Conservation (phyloP, 2,329 filamentous ascomycete species). For the Phialophora verrucosa region DNA sequence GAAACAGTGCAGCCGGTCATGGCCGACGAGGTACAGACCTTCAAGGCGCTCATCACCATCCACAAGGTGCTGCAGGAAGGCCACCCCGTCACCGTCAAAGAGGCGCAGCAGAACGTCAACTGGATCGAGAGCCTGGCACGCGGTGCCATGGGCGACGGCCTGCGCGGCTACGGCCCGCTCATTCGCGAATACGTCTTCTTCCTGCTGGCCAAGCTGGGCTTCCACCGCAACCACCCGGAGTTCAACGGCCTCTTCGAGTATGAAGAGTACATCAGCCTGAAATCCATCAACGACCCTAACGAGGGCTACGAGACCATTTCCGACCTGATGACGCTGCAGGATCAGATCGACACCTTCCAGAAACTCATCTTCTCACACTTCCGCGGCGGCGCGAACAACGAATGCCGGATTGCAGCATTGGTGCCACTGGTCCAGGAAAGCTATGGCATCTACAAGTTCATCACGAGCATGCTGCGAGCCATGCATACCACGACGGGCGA, state of each 20-base stretch:
- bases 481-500: slow-evolving; percentile 98
- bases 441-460: slow-evolving; percentile 99
- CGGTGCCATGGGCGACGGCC: slow-evolving; percentile 79
- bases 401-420: slow-evolving; percentile 92
- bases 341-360: slow-evolving; percentile 98
- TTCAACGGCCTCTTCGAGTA: slow-evolving; percentile 99
- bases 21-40: slow-evolving; percentile 97
- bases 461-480: slow-evolving; percentile 97
- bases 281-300: slow-evolving; percentile 97
- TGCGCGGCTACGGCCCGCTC: slow-evolving; percentile 84
- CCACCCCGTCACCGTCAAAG: slow-evolving; percentile 82
- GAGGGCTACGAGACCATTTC: slow-evolving; percentile 96
- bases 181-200: slow-evolving; percentile 98
- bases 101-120: slow-evolving; percentile 83
- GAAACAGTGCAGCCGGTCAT: slow-evolving; percentile 76
- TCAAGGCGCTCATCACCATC: slow-evolving; percentile 95
- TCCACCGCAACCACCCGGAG: slow-evolving; percentile 94
- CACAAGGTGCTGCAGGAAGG: slow-evolving; percentile 98
- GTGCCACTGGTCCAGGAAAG: slow-evolving; percentile 95
- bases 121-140: slow-evolving; percentile 94
- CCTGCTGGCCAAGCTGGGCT: slow-evolving; percentile 90
- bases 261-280: slow-evolving; percentile 97
- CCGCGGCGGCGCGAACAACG: slow-evolving; percentile 87
- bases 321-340: slow-evolving; percentile 94
- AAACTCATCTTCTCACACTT: slow-evolving; percentile 99